phyloP scores from a whole-genome alignment of 352 stramenopile species.

The Phytophthora lateralis region DNA sequence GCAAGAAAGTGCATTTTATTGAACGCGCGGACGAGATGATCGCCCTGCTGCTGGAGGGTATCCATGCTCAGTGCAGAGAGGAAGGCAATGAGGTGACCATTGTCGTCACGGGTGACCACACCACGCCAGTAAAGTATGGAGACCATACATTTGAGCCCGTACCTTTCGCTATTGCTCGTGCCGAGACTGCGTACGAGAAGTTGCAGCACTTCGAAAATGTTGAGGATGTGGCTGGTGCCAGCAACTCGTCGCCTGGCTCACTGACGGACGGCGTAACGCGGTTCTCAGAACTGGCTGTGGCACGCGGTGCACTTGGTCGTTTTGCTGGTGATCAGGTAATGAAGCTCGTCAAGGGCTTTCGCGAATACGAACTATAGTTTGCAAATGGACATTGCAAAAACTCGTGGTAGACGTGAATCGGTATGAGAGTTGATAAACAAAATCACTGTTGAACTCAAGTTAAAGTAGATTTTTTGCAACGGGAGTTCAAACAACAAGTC shows the following conservation, averaged over 20 bases:
- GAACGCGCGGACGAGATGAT: conserved; percentile 89
- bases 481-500: neutral
- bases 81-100: conserved; percentile 70
- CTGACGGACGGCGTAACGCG: conserved; percentile 58
- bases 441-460: conserved; percentile 20
- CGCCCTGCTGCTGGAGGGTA: conserved; percentile 50
- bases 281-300: conserved; percentile 77
- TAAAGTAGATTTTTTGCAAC: conserved; percentile 9
- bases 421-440: conserved; percentile 21
- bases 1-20: conserved; percentile 87
- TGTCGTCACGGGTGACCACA: conserved; percentile 88
- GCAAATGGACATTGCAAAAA: conserved; percentile 10
- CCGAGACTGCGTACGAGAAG: conserved; percentile 37
- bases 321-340: conserved; percentile 89
- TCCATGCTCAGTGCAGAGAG: conserved; percentile 44
- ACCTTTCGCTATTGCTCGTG: conserved; percentile 77
- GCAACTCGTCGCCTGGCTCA: conserved; percentile 9
- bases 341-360: conserved; percentile 78
- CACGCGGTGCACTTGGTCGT: conserved; percentile 70
- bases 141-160: conserved; percentile 90
- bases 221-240: conserved; percentile 5
- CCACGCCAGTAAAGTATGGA: conserved; percentile 85
- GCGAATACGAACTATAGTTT: conserved; percentile 50
- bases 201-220: conserved; percentile 30
- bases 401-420: neutral